Evolutionary conservation across 164 flowering plant species (phyloP).

Genomic region (Kingdonia uniflora): DNA sequence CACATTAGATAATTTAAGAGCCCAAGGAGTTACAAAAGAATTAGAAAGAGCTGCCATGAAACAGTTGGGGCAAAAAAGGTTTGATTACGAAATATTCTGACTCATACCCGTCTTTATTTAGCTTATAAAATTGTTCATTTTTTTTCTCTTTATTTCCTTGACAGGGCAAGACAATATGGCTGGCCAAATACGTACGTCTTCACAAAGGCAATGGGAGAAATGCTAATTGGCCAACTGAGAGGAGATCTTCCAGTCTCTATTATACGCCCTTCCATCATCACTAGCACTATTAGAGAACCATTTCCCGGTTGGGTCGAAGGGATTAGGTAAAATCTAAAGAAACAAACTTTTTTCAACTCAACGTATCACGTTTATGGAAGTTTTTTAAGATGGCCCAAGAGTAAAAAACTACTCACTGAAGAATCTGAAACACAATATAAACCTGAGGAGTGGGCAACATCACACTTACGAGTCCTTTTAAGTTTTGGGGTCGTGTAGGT

Average conservation of each 20-base stretch:
- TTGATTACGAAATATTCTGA: not conserved
- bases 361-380: too few relatives aligned
- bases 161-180: constrained; percentile 31
- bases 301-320: constrained; percentile 45
- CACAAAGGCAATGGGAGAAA: constrained; percentile 41
- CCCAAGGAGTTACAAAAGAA: constrained; percentile 12
- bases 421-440: too few relatives aligned
- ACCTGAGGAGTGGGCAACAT: too few relatives aligned
- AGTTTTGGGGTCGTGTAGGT: too few relatives aligned
- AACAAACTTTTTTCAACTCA: too few relatives aligned
- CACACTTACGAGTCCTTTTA: too few relatives aligned
- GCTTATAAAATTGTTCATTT: not conserved
- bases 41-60: constrained; percentile 29
- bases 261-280: constrained; percentile 25
- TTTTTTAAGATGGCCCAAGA: too few relatives aligned
- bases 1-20: constrained; percentile 21
- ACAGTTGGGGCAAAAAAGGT: constrained; percentile 58
- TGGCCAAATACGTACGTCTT: constrained; percentile 42
- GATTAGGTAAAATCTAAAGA: too few relatives aligned
- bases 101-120: not conserved
- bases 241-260: constrained; percentile 22
- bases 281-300: constrained; percentile 30
- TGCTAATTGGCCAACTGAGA: constrained; percentile 21
- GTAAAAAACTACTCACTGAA: too few relatives aligned
- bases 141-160: not conserved